A percentile compares a stretch with the other conserved stretches of the same genome.
These are phyloP conservation scores for Calonectria pseudoturangicola DNA, from an alignment of 2,329 filamentous ascomycete genomes.

Conservation along the genomic window DNA sequence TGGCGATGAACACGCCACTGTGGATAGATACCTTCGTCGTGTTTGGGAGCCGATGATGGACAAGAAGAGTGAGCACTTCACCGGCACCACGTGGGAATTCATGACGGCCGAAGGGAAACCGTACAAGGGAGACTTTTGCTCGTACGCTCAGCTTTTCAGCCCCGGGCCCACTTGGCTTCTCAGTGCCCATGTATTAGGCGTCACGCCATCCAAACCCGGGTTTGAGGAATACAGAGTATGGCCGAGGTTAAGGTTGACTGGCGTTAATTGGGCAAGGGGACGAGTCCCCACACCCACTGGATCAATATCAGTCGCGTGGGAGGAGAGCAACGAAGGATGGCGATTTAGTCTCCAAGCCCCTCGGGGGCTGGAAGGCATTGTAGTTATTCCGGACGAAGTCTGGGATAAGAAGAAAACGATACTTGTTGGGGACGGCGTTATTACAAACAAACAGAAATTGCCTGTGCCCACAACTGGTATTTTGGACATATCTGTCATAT, in stretches of 20 bases:
- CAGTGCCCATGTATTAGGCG: constrained; percentile 19
- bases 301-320: constrained; percentile 18
- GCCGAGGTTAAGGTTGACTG: constrained; percentile 15
- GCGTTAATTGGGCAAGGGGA: constrained; percentile 23
- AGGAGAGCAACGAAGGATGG: constrained; percentile 10
- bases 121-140: constrained; percentile 25
- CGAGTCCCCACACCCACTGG: not conserved
- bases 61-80: constrained; percentile 30
- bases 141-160: constrained; percentile 27
- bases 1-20: not conserved
- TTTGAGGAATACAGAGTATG: constrained; percentile 16
- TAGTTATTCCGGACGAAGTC: constrained; percentile 19
- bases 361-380: not conserved
- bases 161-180: constrained; percentile 22
- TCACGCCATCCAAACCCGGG: constrained; percentile 9
- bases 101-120: constrained; percentile 27
- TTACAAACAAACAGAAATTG: not conserved
- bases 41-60: constrained; percentile 28
- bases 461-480: not conserved
- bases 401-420: not conserved
- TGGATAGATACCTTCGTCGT: constrained; percentile 12
- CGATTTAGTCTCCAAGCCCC: constrained; percentile 15
- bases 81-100: constrained; percentile 25
- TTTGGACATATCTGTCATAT: constrained; percentile 1
- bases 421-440: not conserved